Evolutionary conservation across 1,139 yeast genomes (phyloP).

Genomic region (Arxiozyma telluris): DNA sequence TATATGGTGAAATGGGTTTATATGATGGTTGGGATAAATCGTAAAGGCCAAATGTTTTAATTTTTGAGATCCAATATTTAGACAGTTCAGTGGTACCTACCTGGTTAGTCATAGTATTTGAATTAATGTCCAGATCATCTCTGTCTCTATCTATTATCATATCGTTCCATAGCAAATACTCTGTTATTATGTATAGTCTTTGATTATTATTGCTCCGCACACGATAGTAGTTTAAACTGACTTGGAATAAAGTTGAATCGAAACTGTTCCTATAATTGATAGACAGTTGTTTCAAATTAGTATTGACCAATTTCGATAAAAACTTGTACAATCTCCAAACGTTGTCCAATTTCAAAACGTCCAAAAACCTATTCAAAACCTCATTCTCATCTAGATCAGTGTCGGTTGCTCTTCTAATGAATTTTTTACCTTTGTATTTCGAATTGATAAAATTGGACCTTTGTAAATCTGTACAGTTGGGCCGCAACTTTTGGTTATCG

Average conservation of each 20-base stretch:
- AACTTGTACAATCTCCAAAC: conserved; percentile 28
- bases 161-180: conserved; percentile 63
- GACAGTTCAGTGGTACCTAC: conserved; percentile 12
- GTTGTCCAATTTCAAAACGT: conserved; percentile 45
- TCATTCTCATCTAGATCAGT: conserved; percentile 14
- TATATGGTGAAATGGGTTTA: background rate
- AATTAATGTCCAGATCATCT: background rate
- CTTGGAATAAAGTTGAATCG: conserved; percentile 42
- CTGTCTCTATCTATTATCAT: conserved; percentile 22
- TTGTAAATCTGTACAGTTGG: conserved; percentile 27
- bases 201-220: conserved; percentile 19
- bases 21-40: background rate
- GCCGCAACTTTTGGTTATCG: conserved; percentile 31
- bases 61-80: conserved; percentile 44
- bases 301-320: background rate
- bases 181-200: conserved; percentile 59
- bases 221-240: conserved; percentile 45
- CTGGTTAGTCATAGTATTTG: background rate
- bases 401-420: conserved; percentile 16
- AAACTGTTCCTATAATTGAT: conserved; percentile 23
- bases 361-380: conserved; percentile 30
- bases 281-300: background rate
- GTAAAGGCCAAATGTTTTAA: conserved; percentile 25
- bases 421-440: conserved; percentile 43
- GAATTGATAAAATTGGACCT: conserved; percentile 40